phyloP scores from a whole-genome alignment of 202 grass and related monocot genomes.

The Schoenoplectus triqueter region DNA sequence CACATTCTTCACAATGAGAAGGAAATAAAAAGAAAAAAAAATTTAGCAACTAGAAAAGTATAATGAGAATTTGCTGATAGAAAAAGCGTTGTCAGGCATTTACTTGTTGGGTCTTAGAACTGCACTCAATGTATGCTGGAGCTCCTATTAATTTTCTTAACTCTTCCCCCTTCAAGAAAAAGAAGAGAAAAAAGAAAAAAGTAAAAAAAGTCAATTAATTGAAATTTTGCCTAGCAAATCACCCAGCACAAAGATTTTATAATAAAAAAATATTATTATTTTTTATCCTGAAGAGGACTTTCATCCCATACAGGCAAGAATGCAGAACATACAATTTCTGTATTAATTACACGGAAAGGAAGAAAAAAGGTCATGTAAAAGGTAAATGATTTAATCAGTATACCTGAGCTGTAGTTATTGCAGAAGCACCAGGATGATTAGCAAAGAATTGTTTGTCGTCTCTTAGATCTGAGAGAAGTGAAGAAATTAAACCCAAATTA shows the following conservation, averaged over 20 bases:
- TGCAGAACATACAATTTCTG: background rate
- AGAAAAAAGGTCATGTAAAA: background rate
- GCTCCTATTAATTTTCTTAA: conserved; percentile 49
- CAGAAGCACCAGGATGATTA: conserved; percentile 63
- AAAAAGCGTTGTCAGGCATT: background rate
- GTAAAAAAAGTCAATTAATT: conserved; percentile 12
- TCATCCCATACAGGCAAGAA: background rate
- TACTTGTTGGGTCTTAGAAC: conserved; percentile 55
- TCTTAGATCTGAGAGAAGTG: conserved; percentile 68
- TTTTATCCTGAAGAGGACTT: background rate
- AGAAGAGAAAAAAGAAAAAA: background rate
- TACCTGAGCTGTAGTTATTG: conserved; percentile 70
- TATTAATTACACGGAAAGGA: conserved; percentile 1
- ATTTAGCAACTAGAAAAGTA: background rate
- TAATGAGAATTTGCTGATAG: conserved; percentile 10
- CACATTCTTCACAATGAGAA: conserved; percentile 39
- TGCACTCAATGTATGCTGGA: conserved; percentile 46
- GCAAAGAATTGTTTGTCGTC: conserved; percentile 82
- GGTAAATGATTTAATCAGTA: background rate
- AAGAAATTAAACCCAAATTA: background rate
- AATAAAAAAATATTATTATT: too few species aligned
- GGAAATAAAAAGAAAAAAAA: background rate
- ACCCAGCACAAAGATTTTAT: too few species aligned
- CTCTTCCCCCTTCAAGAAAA: conserved; percentile 43
- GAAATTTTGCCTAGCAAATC: background rate